Base-by-base conservation (phyloP, 352 stramenopile species). In the Phytophthora nicotianae region DNA sequence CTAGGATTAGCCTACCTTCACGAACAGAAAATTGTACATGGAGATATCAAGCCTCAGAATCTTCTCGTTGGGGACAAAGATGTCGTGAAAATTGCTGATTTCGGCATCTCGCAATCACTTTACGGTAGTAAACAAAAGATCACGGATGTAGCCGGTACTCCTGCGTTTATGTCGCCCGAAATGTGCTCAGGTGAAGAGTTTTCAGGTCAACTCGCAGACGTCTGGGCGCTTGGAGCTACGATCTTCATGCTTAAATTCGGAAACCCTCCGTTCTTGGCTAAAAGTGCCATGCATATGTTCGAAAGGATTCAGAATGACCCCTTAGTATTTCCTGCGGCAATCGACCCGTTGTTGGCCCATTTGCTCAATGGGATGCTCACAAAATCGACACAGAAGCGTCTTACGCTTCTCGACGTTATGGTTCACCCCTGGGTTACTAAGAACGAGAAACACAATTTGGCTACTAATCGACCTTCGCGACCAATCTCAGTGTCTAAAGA, bases 161-260 rank as follows among this genome's bases (percentile, higher is more conserved):
- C 91, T 10, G 90, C 91, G 4, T 98, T 98, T 58, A 97, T 97
- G 89, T 91, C 90, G 0, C 93, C 93, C 2, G 93, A 98, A 67
- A 95, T 97, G 74, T 97, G 90, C 61, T 88, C 82, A 0, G 85
- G 76, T 0, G 79, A 88, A n/a, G 85, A 90, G 20, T 88, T 91
- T 58, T 91, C 81, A 0, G 93, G 91, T 5, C 88, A 96, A 32
- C 60, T 96, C 6, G 93, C 90, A 0, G 93, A 98, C 62, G 83
- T 98, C 27, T 98, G 92, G 90, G 91, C 93, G 0, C 76, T 97
- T 1, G 91, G 93, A 14, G 89, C 83, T 1, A 96, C 86, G 9
- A 63, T 95, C n/a, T 96, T 91, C 73, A 96, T 96, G 83, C 72
- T 91, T 20, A 91, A 90, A 53, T 96, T 91, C 50, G 93, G 92